These are phyloP conservation scores for Starmera quercuum DNA, from an alignment of 805 yeast genomes.

Conservation along the genomic window DNA sequence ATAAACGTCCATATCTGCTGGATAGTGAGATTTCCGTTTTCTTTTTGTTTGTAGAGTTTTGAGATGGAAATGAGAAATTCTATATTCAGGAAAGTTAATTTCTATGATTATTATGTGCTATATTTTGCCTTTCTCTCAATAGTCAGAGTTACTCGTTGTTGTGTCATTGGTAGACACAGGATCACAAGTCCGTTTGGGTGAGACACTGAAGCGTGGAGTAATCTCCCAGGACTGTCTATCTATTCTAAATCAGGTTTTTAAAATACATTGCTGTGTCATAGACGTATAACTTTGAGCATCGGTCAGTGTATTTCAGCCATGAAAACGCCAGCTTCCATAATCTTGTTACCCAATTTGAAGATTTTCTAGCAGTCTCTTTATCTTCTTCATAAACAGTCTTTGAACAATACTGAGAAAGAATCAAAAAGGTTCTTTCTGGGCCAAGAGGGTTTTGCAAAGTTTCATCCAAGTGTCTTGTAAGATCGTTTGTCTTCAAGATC, in stretches of 20 bases:
- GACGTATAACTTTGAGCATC: neutral
- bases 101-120: no score
- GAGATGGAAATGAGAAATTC: no score
- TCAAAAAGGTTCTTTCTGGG: constrained; percentile 77
- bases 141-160: no score
- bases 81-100: neutral
- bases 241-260: neutral
- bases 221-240: no score
- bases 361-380: constrained; percentile 25
- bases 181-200: no score
- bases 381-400: constrained; percentile 66
- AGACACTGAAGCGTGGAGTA: no score
- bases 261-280: constrained; percentile 1
- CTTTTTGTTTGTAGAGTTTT: no score
- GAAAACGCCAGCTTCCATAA: neutral
- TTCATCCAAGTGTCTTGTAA: constrained; percentile 86
- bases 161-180: no score
- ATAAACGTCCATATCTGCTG: no score
- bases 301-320: neutral
- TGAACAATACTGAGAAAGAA: constrained; percentile 89
- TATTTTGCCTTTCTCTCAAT: no score
- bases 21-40: no score
- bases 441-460: constrained; percentile 76
- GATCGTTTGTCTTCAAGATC: constrained; percentile 88
- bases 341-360: neutral